Conservation (phyloP, 208 protist species). For the Acanthamoeba lenticulata region DNA sequence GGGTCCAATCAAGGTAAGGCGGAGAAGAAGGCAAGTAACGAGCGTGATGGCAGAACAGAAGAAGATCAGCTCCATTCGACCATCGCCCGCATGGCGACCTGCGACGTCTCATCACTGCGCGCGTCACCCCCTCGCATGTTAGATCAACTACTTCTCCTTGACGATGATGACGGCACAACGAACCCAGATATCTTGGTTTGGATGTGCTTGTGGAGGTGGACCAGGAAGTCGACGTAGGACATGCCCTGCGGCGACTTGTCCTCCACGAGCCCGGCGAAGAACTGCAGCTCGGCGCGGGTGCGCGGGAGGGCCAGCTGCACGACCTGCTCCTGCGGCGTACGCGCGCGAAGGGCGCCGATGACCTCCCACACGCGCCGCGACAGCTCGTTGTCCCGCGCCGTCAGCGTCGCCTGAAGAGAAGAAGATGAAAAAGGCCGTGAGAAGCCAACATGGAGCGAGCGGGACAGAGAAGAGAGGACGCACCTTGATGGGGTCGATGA, state of each 20-base stretch:
- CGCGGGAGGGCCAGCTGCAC: not conserved
- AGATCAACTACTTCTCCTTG: not conserved
- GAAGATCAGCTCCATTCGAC: constrained; percentile 31
- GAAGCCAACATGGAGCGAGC: not conserved
- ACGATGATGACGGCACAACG: not conserved
- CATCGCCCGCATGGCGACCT: constrained; percentile 56
- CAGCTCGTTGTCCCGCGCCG: not conserved
- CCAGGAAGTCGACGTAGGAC: constrained; percentile 71
- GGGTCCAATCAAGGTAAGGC: too few species aligned
- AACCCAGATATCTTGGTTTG: constrained; percentile 69
- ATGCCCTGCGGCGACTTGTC: constrained; percentile 59
- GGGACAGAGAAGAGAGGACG: not conserved
- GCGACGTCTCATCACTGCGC: constrained; percentile 52
- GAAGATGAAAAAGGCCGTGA: not conserved
- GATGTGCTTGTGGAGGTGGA: constrained; percentile 66
- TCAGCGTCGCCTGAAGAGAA: not conserved
- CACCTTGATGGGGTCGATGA: constrained; percentile 26
- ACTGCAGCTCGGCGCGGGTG: constrained; percentile 28
- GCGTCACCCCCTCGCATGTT: too few species aligned
- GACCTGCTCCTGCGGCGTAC: constrained; percentile 27
- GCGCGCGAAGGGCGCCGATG: constrained; percentile 23
- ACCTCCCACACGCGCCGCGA: constrained; percentile 53
- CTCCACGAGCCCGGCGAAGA: constrained; percentile 43
- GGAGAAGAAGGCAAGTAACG: too few species aligned
- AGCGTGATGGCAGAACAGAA: too few species aligned